Base-by-base conservation (phyloP, 768 basidiomycete genomes). In the Termitomyces sp. region DNA sequence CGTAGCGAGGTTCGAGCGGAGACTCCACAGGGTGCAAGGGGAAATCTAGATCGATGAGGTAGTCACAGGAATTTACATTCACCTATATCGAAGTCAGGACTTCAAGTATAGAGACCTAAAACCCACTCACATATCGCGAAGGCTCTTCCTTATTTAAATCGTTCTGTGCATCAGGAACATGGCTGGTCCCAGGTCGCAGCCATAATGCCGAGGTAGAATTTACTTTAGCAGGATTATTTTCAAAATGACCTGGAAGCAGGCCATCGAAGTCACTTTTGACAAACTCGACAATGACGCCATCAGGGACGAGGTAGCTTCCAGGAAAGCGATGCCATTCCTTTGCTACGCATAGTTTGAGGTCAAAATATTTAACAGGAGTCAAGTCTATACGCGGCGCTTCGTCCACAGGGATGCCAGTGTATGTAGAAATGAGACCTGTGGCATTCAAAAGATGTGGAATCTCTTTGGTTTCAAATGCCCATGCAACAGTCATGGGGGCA, bases 311-410 rank as follows among this genome's bases (percentile, higher is more conserved):
- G 72, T 90, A 98, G 69, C 90, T 89, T 4, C 93, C 85, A 3
- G 95, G 91, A 78, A 94, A 99, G 24, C 96, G 82, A 68, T 98
- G 79, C 97, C 97, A 99, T 73, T 99, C 97, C 70, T 95, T 95
- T 50, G 89, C 93, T 53, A 90, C 78, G 73, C 97, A 99, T 1
- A 99, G 68, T 31, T 79, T 84, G 58, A 98, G 74, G 58, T 86
- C 81, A 66, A 95, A 84, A 13, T 83, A 77, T 58, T 78, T 78
- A 67, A 98, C 76, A 0, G 83, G 84, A 0, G 86, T 72, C 30
- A 93, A 77, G 67, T 93, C 87, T 39, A 94, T 78, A 37, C 78
- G 78, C 13, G 76, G 77, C 4, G 64, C 69, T 56, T 80, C 74
- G 11, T 81, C 78, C 57, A 81, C 78, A 24, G 63, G 63, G 4